Conservation (phyloP, 106 monocot species). For the Phalaenopsis equestris region DNA sequence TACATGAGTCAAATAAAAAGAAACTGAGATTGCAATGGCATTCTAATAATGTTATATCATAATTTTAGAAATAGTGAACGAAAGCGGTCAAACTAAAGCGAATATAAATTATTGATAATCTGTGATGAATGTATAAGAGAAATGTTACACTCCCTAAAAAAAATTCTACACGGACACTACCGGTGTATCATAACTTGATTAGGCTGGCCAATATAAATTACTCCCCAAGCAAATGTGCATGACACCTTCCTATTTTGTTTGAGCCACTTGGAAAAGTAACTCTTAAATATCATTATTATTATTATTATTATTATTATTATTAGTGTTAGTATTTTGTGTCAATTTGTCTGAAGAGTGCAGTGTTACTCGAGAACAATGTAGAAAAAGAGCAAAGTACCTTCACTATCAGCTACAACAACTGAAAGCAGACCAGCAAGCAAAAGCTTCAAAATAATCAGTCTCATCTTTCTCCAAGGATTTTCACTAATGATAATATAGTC, state of each 20-base stretch:
- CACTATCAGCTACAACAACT: neutral
- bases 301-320: no score
- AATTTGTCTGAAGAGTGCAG: no score
- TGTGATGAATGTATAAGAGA: no score
- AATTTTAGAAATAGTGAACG: neutral
- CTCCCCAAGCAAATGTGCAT: no score
- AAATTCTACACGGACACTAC: neutral
- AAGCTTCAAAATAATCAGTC: neutral
- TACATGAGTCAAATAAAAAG: neutral
- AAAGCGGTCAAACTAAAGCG: neutral
- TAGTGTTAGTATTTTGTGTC: no score
- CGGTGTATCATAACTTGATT: neutral
- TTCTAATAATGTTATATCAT: neutral
- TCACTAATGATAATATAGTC: neutral
- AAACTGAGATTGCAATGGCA: neutral
- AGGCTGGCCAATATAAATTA: no score
- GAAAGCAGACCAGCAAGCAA: neutral
- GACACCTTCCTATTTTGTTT: no score
- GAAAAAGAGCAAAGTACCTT: neutral
- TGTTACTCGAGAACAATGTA: neutral
- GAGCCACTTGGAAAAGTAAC: no score
- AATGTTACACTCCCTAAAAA: no score
- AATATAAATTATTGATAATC: neutral
- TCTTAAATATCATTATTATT: no score
- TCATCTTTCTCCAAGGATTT: slow-evolving; percentile 2